Conservation (phyloP, 2,329 filamentous ascomycete genomes). For the Tolypocladium capitatum region DNA sequence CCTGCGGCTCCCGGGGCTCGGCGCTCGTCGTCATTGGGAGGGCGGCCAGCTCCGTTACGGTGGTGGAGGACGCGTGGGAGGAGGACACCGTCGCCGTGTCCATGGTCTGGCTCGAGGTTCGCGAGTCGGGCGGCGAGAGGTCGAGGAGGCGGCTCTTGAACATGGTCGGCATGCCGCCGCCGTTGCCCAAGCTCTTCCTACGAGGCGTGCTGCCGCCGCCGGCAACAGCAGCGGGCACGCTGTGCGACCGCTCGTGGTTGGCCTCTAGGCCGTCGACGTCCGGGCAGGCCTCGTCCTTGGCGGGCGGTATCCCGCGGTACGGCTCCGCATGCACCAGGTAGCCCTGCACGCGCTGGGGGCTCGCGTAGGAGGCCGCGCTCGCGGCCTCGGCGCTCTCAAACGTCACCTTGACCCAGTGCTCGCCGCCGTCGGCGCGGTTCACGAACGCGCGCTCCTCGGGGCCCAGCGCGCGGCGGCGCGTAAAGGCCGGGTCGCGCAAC, state of each 20-base stretch:
- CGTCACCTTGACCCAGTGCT: slow-evolving; percentile 85
- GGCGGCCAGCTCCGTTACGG: slow-evolving; percentile 23
- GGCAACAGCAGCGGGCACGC: slow-evolving; percentile 18
- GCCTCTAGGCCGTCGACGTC: slow-evolving; percentile 29
- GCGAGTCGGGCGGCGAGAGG: slow-evolving; percentile 30
- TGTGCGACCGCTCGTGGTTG: slow-evolving; percentile 20
- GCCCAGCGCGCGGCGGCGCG: slow-evolving; percentile 51
- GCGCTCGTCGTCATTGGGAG: slow-evolving; percentile 3
- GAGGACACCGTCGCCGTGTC: slow-evolving; percentile 40
- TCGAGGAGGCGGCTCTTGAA: slow-evolving; percentile 25
- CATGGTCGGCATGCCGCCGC: slow-evolving; percentile 19
- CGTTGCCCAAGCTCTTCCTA: slow-evolving; percentile 10
- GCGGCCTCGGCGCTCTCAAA: slow-evolving; percentile 64
- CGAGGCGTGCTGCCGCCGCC: slow-evolving; percentile 8
- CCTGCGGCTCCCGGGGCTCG: slow-evolving; percentile 16
- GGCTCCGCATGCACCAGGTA: slow-evolving; percentile 58
- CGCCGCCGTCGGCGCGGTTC: slow-evolving; percentile 67
- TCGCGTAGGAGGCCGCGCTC: slow-evolving; percentile 54
- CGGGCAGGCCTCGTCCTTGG: slow-evolving; percentile 49
- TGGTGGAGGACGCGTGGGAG: slow-evolving; percentile 30
- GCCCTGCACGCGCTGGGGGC: slow-evolving; percentile 59
- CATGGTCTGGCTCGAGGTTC: slow-evolving; percentile 40
- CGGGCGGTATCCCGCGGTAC: slow-evolving; percentile 51
- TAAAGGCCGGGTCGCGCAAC: slow-evolving; percentile 58
- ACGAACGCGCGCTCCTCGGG: slow-evolving; percentile 64